Evolutionary conservation across 805 yeast species (phyloP), one percentile per base, ranked within the genome.

Genomic region (Geotrichum ghanense): DNA sequence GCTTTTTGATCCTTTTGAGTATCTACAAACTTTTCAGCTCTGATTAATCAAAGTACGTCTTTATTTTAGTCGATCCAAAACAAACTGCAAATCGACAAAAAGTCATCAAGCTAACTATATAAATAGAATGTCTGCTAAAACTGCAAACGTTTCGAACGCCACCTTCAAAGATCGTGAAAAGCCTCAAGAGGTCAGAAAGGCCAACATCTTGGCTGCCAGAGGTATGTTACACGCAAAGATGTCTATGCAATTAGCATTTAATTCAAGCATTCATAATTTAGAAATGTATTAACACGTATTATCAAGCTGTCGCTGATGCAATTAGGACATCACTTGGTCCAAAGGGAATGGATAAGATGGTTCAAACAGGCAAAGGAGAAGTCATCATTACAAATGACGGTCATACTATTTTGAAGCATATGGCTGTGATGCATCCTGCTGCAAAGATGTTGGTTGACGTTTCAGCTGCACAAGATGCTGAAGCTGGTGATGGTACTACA

Each of bases 401-500:
- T 26, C 97, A 94, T 66, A 92, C 99, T 2, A 92, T 92, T 56
- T 71, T 90, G 56, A 81, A 85, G 58, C 97, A 92, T 65, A 92
- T 92, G 97, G 97, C 98, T 1, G 95, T 92, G 44, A 74, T 92
- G 62, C 98, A 92, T 63, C 99, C 99, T 2, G 99, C 96, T 1
- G 98, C 98, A 1, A 83, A 88, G 60, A 92, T 92, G 97, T 71
- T 79, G n/a, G 98, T 92, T 41, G 97, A 92, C 62, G 85, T 92
- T 22, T 83, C 95, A 50, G 96, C 89, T 39, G 97, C 98, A 1
- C 99, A 92, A 68, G 99, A 92, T 58, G 83, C 89, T 34, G 99
- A 89, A 66, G 98, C 97, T n/a, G 99, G 99, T 47, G 99, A 92
- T 63, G 99, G 99, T 53, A 92, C 99, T 26, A 92, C 99, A 0